These are phyloP conservation scores for Tulasnella sp. DNA, from an alignment of 768 basidiomycete genomes.

Conservation along the genomic window DNA sequence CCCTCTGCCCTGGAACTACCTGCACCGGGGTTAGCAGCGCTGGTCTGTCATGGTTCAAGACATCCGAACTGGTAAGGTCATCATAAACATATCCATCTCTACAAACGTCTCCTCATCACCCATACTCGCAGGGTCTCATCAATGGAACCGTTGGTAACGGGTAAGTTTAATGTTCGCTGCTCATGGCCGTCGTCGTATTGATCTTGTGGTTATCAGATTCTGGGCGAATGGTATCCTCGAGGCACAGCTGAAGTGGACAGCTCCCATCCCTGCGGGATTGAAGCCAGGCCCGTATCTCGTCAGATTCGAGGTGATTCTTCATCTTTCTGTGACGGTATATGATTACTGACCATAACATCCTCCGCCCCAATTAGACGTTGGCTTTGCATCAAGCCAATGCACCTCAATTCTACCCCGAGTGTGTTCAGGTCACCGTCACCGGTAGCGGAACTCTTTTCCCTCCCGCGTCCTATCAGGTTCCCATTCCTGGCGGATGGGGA, in stretches of 20 bases:
- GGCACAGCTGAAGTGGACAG: slow-evolving; percentile 14
- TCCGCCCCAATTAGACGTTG: slow-evolving; percentile 9
- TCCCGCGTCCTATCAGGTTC: slow-evolving; percentile 10
- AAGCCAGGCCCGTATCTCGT: slow-evolving; percentile 19
- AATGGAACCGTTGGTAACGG: slow-evolving; percentile 16
- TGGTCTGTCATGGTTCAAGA: slow-evolving; percentile 10
- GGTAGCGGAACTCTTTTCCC: slow-evolving; percentile 15
- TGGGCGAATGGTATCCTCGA: slow-evolving; percentile 18
- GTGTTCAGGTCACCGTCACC: slow-evolving; percentile 15
- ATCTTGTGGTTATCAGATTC: neutral
- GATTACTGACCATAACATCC: neutral
- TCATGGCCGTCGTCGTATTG: too few species aligned
- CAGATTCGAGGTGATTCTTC: slow-evolving; percentile 5
- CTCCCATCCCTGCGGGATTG: slow-evolving; percentile 17
- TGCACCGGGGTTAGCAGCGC: slow-evolving; percentile 12
- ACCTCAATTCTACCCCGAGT: slow-evolving; percentile 21
- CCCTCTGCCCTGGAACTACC: neutral
- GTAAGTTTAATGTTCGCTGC: too few species aligned
- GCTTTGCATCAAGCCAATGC: slow-evolving; percentile 19
- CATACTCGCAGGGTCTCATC: slow-evolving; percentile 12
- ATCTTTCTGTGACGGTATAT: neutral
- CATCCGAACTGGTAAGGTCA: neutral
- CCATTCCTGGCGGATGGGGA: slow-evolving; percentile 16
- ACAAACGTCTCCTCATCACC: neutral
- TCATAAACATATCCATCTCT: neutral